phyloP scores from a whole-genome alignment of 306 rosid genomes.

The Medicago lupulina region DNA sequence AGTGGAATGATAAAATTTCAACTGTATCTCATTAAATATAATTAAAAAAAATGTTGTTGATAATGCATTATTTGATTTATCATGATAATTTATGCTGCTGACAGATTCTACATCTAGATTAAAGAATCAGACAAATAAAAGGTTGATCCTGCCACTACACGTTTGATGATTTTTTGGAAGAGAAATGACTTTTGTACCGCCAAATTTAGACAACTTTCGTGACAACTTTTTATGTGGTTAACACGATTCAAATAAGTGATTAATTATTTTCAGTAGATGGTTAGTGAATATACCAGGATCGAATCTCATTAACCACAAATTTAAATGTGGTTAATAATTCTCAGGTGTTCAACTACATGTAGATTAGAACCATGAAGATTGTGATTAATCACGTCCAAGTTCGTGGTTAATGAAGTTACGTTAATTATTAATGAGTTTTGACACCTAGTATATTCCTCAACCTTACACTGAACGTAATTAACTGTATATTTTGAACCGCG shows the following conservation, averaged over 20 bases:
- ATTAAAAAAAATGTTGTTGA: slow-evolving; percentile 4
- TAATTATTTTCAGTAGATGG: neutral
- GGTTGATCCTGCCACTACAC: neutral
- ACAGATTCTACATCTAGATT: slow-evolving; percentile 30
- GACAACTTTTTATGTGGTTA: neutral
- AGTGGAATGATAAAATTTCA: neutral
- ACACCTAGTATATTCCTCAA: neutral
- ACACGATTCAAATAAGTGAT: neutral
- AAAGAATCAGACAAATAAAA: neutral
- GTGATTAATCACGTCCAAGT: neutral
- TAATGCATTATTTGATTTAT: slow-evolving; percentile 4
- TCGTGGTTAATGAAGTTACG: neutral
- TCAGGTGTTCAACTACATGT: neutral
- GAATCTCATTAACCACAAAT: neutral
- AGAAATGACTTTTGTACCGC: neutral
- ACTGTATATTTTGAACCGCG: neutral
- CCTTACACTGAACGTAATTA: neutral
- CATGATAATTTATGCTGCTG: neutral
- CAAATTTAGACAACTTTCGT: neutral
- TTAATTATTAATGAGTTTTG: neutral
- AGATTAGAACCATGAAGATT: neutral
- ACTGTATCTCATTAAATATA: neutral
- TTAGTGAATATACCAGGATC: neutral
- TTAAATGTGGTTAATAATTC: neutral
- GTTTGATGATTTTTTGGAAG: neutral